Evolutionary conservation across 129 eudicot genomes (phyloP), one percentile per base, ranked within the genome.

Genomic region (Mikania micrantha): DNA sequence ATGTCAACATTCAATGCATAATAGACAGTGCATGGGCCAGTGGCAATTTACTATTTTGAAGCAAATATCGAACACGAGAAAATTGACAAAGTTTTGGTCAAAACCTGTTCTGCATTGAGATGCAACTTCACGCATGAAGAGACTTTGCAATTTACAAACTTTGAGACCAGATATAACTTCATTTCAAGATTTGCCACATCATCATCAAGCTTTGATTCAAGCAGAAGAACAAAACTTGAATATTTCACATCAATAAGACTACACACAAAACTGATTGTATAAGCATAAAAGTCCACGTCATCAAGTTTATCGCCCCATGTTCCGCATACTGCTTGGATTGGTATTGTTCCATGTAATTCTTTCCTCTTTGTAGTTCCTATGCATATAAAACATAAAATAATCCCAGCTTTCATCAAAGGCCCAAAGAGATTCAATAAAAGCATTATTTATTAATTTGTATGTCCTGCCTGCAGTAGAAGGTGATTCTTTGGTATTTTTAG

Each of bases 321-420:
- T 47, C 97, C 99, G 2, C 88, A 79, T 13, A 94, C 17, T 1
- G 85, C 85, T 27, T 66, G 74, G 62, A 85, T 47, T n/a, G 71
- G 21, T 15, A 77, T 56, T 9, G 73, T 80, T 34, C 97, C 99
- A 74, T 94, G 99, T 58, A 94, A 74, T 70, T 94, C 99, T 76
- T 94, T 94, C 77, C 95, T 84, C 78, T 90, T 94, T 60, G 95
- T 94, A 72, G 95, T 86, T 66, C 97, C 99, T 86, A 66, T 59
- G 76, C 17, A 52, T 72, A 50, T 31, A 48, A 28, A 49, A 57
- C 42, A 63, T 25, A 4, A 67, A 62, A 52, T 3, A 60, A 38
- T 20, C 19, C n/a, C 16, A 45, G 5, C 31, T 66, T 19, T 15
- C 40, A 70, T 21, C 31, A 17, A 8, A 63, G 20, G 32, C 12